phyloP scores from a whole-genome alignment of 805 yeast genomes.

The Metschnikowia koreensis region DNA sequence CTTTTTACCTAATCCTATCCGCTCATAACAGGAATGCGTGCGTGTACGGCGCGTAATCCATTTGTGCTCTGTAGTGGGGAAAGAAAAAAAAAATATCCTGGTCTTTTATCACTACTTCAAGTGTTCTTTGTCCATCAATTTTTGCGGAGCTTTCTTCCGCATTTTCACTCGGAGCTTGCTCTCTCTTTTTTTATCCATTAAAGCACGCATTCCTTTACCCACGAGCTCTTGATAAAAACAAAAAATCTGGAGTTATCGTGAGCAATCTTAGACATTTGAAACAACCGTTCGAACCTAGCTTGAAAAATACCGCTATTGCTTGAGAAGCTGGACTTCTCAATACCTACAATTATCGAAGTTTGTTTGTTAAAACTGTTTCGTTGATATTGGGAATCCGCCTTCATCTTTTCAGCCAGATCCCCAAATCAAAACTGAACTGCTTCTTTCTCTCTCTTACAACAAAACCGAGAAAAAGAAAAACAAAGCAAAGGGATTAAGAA shows the following conservation, averaged over 20 bases:
- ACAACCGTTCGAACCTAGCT: background rate
- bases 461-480: background rate
- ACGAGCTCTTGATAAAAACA: background rate
- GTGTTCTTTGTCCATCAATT: background rate
- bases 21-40: background rate
- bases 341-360: background rate
- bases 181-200: background rate
- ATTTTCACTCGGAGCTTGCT: background rate
- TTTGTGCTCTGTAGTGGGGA: conserved; percentile 4
- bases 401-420: too few species aligned
- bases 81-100: background rate
- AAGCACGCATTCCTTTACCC: background rate
- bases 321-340: conserved; percentile 3
- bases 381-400: background rate
- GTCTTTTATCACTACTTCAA: background rate
- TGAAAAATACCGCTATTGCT: background rate
- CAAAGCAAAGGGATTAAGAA: background rate
- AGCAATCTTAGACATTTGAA: background rate
- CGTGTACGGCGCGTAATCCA: conserved; percentile 1
- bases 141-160: conserved; percentile 1
- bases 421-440: too few species aligned
- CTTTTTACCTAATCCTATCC: conserved; percentile 5
- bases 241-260: background rate
- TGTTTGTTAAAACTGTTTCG: background rate
- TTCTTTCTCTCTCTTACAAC: background rate